A percentile compares a stretch with the other conserved stretches of the same genome.
These are phyloP conservation scores for Miscanthus lutarioriparius DNA, from an alignment of 176 grass and related monocot genomes.

Conservation along the genomic window DNA sequence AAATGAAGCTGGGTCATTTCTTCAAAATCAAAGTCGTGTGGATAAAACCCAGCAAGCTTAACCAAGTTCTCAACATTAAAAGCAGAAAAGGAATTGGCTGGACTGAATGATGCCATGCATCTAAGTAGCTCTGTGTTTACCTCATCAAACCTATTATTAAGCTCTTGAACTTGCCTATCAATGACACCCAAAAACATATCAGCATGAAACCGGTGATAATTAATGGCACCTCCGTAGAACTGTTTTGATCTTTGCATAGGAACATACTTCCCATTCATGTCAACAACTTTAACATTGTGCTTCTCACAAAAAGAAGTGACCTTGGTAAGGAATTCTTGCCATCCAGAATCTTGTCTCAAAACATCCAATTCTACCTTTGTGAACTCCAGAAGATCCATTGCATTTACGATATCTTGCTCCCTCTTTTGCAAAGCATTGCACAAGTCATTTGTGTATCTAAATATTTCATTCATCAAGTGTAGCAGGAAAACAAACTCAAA, in stretches of 20 bases:
- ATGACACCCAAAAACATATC: not conserved
- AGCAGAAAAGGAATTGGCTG: not conserved
- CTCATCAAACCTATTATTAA: not conserved
- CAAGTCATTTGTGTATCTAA: too few species aligned
- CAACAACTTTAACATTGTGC: not conserved
- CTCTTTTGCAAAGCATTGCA: too few species aligned
- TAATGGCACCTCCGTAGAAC: not conserved
- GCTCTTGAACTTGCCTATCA: not conserved
- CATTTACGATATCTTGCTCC: too few species aligned
- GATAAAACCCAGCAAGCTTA: too few species aligned
- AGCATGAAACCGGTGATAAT: not conserved
- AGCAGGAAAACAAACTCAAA: too few species aligned
- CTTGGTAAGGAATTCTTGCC: not conserved
- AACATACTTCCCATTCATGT: not conserved
- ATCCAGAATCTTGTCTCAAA: not conserved
- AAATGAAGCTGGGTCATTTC: too few species aligned
- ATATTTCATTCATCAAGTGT: too few species aligned
- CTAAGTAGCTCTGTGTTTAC: not conserved
- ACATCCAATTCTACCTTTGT: too few species aligned
- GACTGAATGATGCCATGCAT: not conserved
- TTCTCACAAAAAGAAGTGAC: constrained; percentile 3
- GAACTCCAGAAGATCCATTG: too few species aligned
- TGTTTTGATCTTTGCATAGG: not conserved
- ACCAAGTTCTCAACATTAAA: not conserved
- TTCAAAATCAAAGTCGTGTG: too few species aligned